Percentiles rank a stretch among this genome's conserved stretches.
Conservation (phyloP, 2,329 filamentous ascomycete species). For the Seiridium cupressi region DNA sequence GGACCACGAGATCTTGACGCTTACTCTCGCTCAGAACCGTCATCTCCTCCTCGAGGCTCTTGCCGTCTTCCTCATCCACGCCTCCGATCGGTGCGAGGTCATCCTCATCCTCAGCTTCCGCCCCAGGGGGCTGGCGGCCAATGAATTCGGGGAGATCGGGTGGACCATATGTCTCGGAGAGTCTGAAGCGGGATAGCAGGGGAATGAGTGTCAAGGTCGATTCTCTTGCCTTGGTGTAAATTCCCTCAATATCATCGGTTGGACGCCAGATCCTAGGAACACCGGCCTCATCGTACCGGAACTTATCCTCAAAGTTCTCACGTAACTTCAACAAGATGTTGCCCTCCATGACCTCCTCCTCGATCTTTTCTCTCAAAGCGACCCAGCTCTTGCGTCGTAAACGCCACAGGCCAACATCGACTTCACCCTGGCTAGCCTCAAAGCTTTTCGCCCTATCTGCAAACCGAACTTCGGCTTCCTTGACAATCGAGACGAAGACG, state of each 20-base stretch:
- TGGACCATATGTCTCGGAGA: constrained; percentile 69
- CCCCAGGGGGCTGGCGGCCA: constrained; percentile 71
- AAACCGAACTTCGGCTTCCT: constrained; percentile 83
- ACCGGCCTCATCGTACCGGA: constrained; percentile 92
- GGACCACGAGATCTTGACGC: constrained; percentile 83
- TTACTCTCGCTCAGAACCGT: constrained; percentile 89
- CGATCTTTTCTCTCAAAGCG: constrained; percentile 83
- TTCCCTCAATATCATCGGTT: constrained; percentile 92
- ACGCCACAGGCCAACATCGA: constrained; percentile 89
- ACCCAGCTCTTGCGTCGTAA: constrained; percentile 93
- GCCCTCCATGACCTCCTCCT: constrained; percentile 97
- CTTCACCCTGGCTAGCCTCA: constrained; percentile 86
- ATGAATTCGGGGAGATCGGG: constrained; percentile 86
- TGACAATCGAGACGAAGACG: constrained; percentile 78
- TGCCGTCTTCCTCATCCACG: constrained; percentile 90
- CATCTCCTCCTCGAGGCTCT: constrained; percentile 94
- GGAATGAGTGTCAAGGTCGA: constrained; percentile 90
- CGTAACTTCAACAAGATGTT: constrained; percentile 93
- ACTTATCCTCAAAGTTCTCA: constrained; percentile 99
- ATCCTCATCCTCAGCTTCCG: constrained; percentile 82
- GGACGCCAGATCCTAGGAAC: constrained; percentile 97
- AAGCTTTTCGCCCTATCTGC: constrained; percentile 88
- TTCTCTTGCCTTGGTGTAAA: constrained; percentile 89
- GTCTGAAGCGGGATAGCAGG: constrained; percentile 78
- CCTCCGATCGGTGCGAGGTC: constrained; percentile 87